These are phyloP conservation scores for Crinitomyces ghanaensis DNA, from an alignment of 805 yeast species.

Conservation along the genomic window DNA sequence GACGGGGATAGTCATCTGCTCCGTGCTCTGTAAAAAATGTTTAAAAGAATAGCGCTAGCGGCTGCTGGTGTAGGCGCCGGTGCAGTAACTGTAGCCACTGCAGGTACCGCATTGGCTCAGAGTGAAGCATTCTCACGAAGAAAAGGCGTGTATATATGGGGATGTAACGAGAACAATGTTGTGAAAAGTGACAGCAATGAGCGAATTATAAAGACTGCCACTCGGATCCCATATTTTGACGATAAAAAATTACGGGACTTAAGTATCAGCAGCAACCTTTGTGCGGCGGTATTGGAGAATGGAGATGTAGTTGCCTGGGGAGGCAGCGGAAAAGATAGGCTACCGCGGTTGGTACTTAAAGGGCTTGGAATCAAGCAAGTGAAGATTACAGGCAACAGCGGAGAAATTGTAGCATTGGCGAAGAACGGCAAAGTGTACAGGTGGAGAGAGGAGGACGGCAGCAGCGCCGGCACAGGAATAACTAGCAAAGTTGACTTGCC, in stretches of 20 bases:
- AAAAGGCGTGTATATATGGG: conserved; percentile 58
- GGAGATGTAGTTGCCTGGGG: conserved; percentile 76
- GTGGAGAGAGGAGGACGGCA: too few relatives aligned
- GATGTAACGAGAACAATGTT: conserved; percentile 36
- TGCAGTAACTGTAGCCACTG: neutral
- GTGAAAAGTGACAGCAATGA: conserved; percentile 18
- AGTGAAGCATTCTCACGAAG: neutral
- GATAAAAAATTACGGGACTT: conserved; percentile 47
- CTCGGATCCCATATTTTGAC: conserved; percentile 54
- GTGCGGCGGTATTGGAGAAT: conserved; percentile 46
- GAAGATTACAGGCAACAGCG: conserved; percentile 43
- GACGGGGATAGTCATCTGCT: too few relatives aligned
- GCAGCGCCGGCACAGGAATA: neutral
- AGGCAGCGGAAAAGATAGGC: conserved; percentile 25
- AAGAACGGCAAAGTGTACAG: conserved; percentile 26
- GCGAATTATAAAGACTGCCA: conserved; percentile 39
- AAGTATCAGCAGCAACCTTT: conserved; percentile 34
- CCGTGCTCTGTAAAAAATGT: neutral
- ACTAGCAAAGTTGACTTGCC: conserved; percentile 7
- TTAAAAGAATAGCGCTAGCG: conserved; percentile 2
- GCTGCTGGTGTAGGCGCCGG: conserved; percentile 3
- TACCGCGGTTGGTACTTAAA: conserved; percentile 32
- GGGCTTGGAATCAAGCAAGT: conserved; percentile 37
- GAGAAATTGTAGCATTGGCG: conserved; percentile 32
- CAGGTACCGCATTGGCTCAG: neutral